Base-by-base conservation (phyloP, 2,329 filamentous ascomycete genomes). In the Epicoccum sorghinum region DNA sequence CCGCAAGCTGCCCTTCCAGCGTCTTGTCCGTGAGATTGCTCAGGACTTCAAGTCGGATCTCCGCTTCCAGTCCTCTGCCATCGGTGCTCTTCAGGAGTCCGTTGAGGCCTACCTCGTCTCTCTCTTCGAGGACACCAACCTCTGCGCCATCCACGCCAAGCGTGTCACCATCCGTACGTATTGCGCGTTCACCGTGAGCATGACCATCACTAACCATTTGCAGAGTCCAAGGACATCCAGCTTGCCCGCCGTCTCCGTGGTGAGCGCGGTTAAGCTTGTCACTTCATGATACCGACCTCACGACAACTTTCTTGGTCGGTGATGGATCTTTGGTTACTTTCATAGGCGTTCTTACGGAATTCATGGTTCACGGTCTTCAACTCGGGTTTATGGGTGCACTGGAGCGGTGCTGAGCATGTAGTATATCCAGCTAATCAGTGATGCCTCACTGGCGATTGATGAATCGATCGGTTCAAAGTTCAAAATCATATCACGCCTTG, bases 171-270 rank as follows among this genome's bases (percentile, higher is more conserved):
- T 97, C 67, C 79, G 71, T 74, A 70, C 46, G 71, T 68, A 29
- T 48, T 40, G 5, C 33, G 8, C 32, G 9, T 13, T n/a, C 6
- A 7, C 36, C 51, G 22, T 13, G 1, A 9, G 24, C 41, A 23
- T 30, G 35, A 55, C 4, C 39, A 56, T 32, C 22, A 33, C 67
- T 71, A 66, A 72, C 59, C 50, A 4, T 23, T 9, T 14, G 33
- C 64, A 73, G 93, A 96, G 90, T 92, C 95, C 77, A 96, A 96
- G 79, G 95, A 98, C 77, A 96, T 99, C 67, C 93, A 97, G 78
- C 84, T 98, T 57, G 93, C 93, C 62, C 80, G 80, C 66, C 80
- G 80, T 61, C 79, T 82, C 70, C 80, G 80, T 73, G 80, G 80
- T 69, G 80, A 82, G 79, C 79, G 80, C 61, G 80, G 79, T 76